phyloP scores from a whole-genome alignment of 257 asterid genomes.

The Solanum rostratum region DNA sequence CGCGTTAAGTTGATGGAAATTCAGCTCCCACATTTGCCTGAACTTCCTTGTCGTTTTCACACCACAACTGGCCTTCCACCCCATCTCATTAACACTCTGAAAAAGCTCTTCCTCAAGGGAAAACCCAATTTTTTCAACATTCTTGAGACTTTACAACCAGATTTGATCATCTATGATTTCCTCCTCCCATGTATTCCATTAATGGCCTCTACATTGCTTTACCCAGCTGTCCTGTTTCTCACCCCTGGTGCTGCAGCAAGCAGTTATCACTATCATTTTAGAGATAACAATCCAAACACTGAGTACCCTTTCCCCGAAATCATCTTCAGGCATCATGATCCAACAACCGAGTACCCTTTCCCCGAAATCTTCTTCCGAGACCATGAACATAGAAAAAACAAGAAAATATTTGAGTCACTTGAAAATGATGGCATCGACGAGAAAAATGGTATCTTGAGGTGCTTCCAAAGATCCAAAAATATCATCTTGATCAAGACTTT shows the following conservation, averaged over 20 bases:
- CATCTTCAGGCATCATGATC: no score
- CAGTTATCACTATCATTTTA: slow-evolving; percentile 9
- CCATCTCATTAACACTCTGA: slow-evolving; percentile 31
- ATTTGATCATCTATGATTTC: slow-evolving; percentile 48
- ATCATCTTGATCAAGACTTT: slow-evolving; percentile 36
- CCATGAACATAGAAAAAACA: slow-evolving; percentile 5
- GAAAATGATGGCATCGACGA: slow-evolving; percentile 7
- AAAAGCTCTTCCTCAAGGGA: slow-evolving; percentile 28
- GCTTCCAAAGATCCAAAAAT: slow-evolving; percentile 19
- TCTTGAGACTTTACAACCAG: slow-evolving; percentile 40
- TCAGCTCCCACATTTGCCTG: slow-evolving; percentile 28
- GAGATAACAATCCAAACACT: neutral
- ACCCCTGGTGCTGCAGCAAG: slow-evolving; percentile 27
- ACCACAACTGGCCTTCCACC: slow-evolving; percentile 69
- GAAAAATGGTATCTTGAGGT: slow-evolving; percentile 1
- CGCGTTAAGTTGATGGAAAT: slow-evolving; percentile 46
- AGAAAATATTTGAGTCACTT: neutral
- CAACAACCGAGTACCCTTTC: slow-evolving; percentile 22
- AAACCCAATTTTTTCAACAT: slow-evolving; percentile 26
- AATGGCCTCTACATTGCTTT: slow-evolving; percentile 16
- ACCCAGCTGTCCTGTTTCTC: slow-evolving; percentile 42
- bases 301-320: slow-evolving; percentile 38
- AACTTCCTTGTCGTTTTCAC: slow-evolving; percentile 44
- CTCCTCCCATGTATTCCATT: slow-evolving; percentile 50
- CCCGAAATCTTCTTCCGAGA: slow-evolving; percentile 17